Percentiles rank a stretch among this genome's conserved stretches.
phyloP scores from a whole-genome alignment of 179 eudicot genomes.

The Patellifolia procumbens region DNA sequence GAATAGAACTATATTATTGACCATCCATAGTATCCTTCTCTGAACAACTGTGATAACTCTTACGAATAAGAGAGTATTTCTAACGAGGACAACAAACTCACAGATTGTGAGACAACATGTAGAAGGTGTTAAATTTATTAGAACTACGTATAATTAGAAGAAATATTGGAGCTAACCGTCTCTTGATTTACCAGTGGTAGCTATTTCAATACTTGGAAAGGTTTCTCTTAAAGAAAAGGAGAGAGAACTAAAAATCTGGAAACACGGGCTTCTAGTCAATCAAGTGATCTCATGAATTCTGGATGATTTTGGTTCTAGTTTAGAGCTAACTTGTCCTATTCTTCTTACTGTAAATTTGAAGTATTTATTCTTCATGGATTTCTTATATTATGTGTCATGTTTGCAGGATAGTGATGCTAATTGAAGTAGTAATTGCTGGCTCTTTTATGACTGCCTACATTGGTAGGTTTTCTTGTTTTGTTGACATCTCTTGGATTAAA shows the following conservation, averaged over 20 bases:
- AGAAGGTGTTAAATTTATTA: no score
- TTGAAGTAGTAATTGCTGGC: conserved; percentile 86
- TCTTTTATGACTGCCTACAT: conserved; percentile 79
- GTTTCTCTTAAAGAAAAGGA: not conserved
- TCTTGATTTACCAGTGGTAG: not conserved
- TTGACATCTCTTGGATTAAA: not conserved
- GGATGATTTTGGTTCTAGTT: no score
- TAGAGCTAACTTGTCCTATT: no score
- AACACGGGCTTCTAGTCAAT: no score
- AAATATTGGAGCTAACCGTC: not conserved
- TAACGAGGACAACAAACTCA: no score
- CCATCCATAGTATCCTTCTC: not conserved
- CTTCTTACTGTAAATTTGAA: no score
- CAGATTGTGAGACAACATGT: no score
- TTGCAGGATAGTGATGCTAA: conserved; percentile 89
- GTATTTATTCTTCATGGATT: conserved; percentile 18
- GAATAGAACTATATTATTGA: not conserved
- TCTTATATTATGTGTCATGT: conserved; percentile 19
- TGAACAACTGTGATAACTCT: no score
- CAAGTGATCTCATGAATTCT: no score
- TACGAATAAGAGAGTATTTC: no score
- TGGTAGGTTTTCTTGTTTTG: conserved; percentile 44
- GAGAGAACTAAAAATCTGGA: not conserved
- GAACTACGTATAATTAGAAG: not conserved
- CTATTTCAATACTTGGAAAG: not conserved